phyloP scores from a whole-genome alignment of 352 stramenopile genomes.

The Pythium sp. region DNA sequence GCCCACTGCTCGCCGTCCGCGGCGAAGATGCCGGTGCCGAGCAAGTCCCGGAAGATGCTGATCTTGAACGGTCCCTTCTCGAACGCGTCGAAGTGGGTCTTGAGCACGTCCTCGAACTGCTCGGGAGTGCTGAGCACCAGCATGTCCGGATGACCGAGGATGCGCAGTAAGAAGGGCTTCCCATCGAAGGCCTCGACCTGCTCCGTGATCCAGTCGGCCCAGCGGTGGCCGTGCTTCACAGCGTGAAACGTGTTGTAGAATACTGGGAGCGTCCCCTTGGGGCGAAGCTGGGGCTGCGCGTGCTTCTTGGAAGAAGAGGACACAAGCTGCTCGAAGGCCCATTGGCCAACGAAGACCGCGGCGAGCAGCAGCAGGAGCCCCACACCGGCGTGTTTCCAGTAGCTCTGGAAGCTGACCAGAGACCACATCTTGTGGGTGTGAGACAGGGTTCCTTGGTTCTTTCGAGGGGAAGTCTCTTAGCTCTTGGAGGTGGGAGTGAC shows the following conservation, averaged over 20 bases:
- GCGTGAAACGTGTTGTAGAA: conserved; percentile 2
- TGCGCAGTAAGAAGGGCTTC: background rate
- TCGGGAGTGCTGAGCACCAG: background rate
- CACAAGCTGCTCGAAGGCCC: background rate
- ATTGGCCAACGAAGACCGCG: background rate
- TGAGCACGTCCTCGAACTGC: background rate
- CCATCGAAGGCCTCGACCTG: background rate
- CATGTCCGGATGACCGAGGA: background rate
- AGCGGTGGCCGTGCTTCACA: background rate
- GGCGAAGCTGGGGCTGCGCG: background rate
- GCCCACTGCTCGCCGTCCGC: conserved; percentile 29
- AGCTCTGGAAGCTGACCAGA: background rate
- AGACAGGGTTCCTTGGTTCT: background rate
- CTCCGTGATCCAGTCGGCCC: conserved; percentile 7
- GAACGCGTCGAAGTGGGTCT: background rate
- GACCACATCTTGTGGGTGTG: background rate
- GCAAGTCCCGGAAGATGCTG: background rate
- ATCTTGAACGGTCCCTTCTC: background rate
- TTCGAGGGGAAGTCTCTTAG: background rate
- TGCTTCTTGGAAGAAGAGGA: background rate
- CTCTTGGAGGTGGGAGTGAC: background rate
- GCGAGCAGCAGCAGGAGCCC: background rate
- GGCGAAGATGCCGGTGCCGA: conserved; percentile 20
- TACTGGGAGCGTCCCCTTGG: background rate
- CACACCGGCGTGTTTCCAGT: background rate